A percentile compares a stretch with the other conserved stretches of the same genome.
phyloP scores from a whole-genome alignment of 352 stramenopile genomes.

The Phytophthora uliginosa region DNA sequence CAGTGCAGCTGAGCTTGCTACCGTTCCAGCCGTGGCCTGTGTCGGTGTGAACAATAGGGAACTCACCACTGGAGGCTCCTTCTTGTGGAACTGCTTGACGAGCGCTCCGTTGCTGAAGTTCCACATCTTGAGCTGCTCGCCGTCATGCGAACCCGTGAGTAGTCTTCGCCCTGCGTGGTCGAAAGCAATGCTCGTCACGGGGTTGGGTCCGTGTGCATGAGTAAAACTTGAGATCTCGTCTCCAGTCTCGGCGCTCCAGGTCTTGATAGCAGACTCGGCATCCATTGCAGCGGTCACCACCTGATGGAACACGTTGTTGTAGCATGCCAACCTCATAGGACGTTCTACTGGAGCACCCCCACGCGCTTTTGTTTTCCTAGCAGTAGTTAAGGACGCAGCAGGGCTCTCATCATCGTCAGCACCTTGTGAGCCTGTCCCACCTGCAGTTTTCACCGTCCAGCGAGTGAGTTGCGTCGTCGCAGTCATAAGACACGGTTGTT shows the following conservation, averaged over 20 bases:
- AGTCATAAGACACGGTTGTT: constrained; percentile 73
- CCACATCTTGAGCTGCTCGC: constrained; percentile 87
- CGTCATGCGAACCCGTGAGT: constrained; percentile 86
- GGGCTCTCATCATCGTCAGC: constrained; percentile 52
- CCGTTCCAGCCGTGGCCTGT: constrained; percentile 24
- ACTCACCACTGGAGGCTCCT: constrained; percentile 40
- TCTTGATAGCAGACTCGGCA: constrained; percentile 81
- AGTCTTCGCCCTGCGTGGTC: constrained; percentile 82
- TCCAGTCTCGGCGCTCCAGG: constrained; percentile 87
- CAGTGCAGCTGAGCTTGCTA: constrained; percentile 25
- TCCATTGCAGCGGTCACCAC: constrained; percentile 85
- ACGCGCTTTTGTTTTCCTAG: constrained; percentile 21
- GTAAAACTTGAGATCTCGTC: constrained; percentile 87
- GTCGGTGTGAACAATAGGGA: constrained; percentile 39
- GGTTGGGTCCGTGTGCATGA: constrained; percentile 70
- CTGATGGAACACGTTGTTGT: constrained; percentile 89
- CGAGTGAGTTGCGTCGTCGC: constrained; percentile 76
- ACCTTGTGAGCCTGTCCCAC: constrained; percentile 51
- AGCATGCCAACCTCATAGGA: constrained; percentile 67
- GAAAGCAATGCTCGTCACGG: constrained; percentile 87
- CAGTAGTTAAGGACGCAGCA: background rate
- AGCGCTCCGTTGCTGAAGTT: constrained; percentile 92
- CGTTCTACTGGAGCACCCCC: constrained; percentile 17
- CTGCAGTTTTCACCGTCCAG: constrained; percentile 68
- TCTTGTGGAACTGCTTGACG: constrained; percentile 88